phyloP scores from a whole-genome alignment of 305 asterid genomes.

The Solanum hybrid region DNA sequence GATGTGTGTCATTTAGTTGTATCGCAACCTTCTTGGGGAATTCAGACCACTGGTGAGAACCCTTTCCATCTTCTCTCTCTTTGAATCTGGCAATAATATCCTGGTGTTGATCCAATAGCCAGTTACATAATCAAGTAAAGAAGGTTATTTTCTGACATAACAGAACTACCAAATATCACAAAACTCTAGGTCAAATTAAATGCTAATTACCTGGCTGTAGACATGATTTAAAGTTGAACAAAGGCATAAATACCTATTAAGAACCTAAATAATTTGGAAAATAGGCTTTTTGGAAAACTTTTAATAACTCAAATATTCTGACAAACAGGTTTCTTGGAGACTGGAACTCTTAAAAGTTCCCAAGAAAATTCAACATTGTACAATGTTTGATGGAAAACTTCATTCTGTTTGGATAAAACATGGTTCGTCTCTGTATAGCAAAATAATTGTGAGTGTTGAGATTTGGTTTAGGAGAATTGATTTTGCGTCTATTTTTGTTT shows the following conservation, averaged over 20 bases:
- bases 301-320: neutral
- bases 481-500: neutral
- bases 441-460: neutral
- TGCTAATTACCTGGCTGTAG: neutral
- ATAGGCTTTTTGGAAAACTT: neutral
- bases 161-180: neutral
- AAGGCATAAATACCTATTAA: neutral
- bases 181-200: neutral
- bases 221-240: neutral
- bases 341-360: neutral
- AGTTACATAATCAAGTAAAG: neutral
- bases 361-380: neutral
- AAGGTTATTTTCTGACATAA: neutral
- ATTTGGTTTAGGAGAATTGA: neutral
- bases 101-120: conserved; percentile 37
- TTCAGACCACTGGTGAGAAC: conserved; percentile 59
- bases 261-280: neutral
- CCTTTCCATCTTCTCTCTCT: conserved; percentile 55
- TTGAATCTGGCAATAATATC: conserved; percentile 87
- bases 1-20: conserved; percentile 97
- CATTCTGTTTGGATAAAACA: neutral
- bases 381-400: neutral
- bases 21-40: conserved; percentile 93
- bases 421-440: neutral
- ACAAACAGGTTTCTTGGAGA: neutral